Conservation (phyloP, 208 protist genomes). For the Wallacemonas sp. region DNA sequence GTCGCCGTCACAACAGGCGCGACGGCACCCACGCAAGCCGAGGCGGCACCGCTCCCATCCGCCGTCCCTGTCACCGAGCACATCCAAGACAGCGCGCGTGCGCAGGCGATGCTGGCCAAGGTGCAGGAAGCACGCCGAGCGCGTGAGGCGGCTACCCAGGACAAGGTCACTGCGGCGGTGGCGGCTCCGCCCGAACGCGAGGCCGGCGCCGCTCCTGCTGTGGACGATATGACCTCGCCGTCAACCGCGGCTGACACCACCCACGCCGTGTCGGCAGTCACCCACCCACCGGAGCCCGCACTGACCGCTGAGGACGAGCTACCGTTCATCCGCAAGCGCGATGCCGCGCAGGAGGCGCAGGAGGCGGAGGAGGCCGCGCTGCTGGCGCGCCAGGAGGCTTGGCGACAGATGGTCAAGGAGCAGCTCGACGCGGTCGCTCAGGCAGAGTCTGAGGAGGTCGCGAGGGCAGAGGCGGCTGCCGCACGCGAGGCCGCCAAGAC, state of each 20-base stretch:
- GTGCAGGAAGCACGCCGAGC: conserved; percentile 8
- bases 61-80: not conserved
- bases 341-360: not conserved
- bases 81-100: conserved; percentile 10
- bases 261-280: not conserved
- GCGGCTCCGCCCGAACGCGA: not conserved
- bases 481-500: conserved; percentile 26
- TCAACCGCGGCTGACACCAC: not conserved
- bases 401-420: conserved; percentile 45
- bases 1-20: no score
- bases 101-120: conserved; percentile 15
- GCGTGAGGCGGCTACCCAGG: conserved; percentile 9
- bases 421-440: conserved; percentile 31
- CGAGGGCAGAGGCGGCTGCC: conserved; percentile 31
- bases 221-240: no score
- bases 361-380: conserved; percentile 25
- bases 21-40: no score
- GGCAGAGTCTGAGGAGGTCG: conserved; percentile 27
- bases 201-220: no score
- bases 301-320: not conserved
- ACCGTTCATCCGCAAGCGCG: conserved; percentile 16
- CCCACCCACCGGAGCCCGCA: not conserved
- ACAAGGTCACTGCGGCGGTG: not conserved
- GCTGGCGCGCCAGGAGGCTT: conserved; percentile 60
- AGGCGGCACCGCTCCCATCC: not conserved